These are phyloP conservation scores for Chaetomium cochliodes DNA, from an alignment of 495 filamentous ascomycete species.

Conservation along the genomic window DNA sequence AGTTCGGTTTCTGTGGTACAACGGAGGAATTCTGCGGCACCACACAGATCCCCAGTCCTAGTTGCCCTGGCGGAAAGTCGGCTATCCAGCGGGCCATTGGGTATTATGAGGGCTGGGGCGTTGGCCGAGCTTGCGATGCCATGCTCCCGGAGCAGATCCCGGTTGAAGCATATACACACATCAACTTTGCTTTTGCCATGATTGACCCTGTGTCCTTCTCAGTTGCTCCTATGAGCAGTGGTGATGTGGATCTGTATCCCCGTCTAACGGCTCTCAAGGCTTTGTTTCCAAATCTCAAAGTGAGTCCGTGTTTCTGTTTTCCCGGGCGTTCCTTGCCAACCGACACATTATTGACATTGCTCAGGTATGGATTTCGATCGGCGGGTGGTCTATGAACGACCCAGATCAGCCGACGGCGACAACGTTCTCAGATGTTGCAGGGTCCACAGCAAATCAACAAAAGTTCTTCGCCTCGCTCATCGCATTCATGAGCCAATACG, in stretches of 20 bases:
- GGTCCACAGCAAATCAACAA: conserved; percentile 20
- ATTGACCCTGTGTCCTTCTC: conserved; percentile 22
- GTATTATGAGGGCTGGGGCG: conserved; percentile 25
- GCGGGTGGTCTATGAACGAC: conserved; percentile 48
- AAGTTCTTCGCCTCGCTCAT: conserved; percentile 27
- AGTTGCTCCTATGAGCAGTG: conserved; percentile 22
- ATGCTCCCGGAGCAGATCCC: conserved; percentile 18
- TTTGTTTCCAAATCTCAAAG: background rate
- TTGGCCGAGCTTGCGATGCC: conserved; percentile 5
- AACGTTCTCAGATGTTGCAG: conserved; percentile 28
- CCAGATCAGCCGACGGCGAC: background rate
- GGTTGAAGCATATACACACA: conserved; percentile 23
- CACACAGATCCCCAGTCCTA: background rate
- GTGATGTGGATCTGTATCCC: conserved; percentile 6
- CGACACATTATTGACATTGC: background rate
- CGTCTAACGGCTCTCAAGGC: conserved; percentile 34
- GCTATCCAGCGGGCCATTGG: conserved; percentile 11
- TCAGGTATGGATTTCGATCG: conserved; percentile 40
- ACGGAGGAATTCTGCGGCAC: conserved; percentile 28
- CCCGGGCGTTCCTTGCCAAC: too few relatives aligned
- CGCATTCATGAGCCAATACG: conserved; percentile 20
- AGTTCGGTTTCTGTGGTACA: conserved; percentile 32
- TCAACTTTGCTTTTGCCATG: conserved; percentile 35
- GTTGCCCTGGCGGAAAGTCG: conserved; percentile 13
- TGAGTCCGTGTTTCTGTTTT: background rate